A percentile compares a stretch with the other conserved stretches of the same genome.
phyloP scores from a whole-genome alignment of 768 basidiomycete genomes.

The Baorangia bicolor region DNA sequence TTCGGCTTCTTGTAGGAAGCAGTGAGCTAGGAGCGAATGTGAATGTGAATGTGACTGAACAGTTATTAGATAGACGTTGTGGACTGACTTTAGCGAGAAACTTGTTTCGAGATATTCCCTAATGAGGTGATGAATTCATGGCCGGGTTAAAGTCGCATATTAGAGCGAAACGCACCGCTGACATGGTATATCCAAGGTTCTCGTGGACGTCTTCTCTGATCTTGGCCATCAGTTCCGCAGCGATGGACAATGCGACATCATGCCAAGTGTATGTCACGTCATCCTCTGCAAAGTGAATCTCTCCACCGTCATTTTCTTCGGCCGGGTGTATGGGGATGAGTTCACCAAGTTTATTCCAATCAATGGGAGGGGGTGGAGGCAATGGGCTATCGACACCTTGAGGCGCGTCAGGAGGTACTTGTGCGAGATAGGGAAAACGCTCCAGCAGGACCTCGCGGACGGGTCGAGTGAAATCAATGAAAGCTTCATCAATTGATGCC shows the following conservation, averaged over 20 bases:
- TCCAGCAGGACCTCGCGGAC: slow-evolving; percentile 74
- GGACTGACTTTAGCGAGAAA: slow-evolving; percentile 83
- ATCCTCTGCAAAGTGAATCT: slow-evolving; percentile 23
- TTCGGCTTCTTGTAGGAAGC: slow-evolving; percentile 93
- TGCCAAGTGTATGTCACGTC: slow-evolving; percentile 69
- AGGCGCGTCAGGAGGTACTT: slow-evolving; percentile 66
- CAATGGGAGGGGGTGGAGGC: slow-evolving; percentile 65
- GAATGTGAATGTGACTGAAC: slow-evolving; percentile 6
- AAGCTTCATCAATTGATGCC: slow-evolving; percentile 97
- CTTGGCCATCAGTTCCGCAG: slow-evolving; percentile 81
- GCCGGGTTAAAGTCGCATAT: not conserved
- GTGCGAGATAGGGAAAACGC: slow-evolving; percentile 72
- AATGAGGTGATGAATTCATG: not conserved
- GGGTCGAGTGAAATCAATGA: slow-evolving; percentile 84
- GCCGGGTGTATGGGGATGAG: slow-evolving; percentile 55
- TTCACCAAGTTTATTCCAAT: slow-evolving; percentile 61
- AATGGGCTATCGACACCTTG: slow-evolving; percentile 74
- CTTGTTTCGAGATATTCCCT: slow-evolving; percentile 93
- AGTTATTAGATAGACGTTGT: not conserved
- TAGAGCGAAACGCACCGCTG: slow-evolving; percentile 59
- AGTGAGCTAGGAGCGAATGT: slow-evolving; percentile 52
- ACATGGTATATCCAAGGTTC: slow-evolving; percentile 88
- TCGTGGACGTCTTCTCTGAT: slow-evolving; percentile 65
- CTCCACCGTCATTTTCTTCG: slow-evolving; percentile 21
- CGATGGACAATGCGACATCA: slow-evolving; percentile 87